Base-by-base conservation (phyloP, 2,329 filamentous ascomycete species). In the Talaromyces verruculosus region DNA sequence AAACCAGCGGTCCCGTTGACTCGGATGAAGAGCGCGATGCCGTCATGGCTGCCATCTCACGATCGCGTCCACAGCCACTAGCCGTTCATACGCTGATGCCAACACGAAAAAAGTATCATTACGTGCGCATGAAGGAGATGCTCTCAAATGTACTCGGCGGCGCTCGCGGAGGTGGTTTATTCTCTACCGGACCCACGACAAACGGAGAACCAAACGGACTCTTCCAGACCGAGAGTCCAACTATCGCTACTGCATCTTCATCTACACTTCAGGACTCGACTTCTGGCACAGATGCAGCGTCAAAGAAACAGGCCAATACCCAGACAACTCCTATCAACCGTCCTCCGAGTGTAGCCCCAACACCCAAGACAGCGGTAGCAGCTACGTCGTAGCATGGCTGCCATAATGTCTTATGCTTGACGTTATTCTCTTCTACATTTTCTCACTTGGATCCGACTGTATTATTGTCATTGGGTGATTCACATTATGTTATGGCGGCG, bases 21-120 rank as follows among this genome's bases (percentile, higher is more conserved):
- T 95, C 91, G 1, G 95, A 99, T 75, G 95, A 98, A 81, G 95
- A 99, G 78, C 92, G 92, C 61, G 89, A 93, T 59, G 85, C 90
- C 0, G 91, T 98, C 61, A 97, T 98, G 92, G 84, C 86, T 37
- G 91, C 91, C 17, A 77, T 94, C 63, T 84, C 88, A 28, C 87
- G 88, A 63, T 92, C 91, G 80, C 88, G 88, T 51, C 93, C 94
- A 0, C 88, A 89, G 68, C 93, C 94, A 0, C 81, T 96, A 4
- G 85, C 92, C 33, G 87, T 88, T 7, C 88, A 91, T 60, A 80
- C 80, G 1, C 76, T 83, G 41, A 82, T 87, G 61, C 78, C 78
- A 3, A 81, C 78, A 4, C 77, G 77, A 61, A 78, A 78, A 30
- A 88, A 87, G 72, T 89, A 89, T 72, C 84, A 87, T 69, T 83